Base-by-base conservation (phyloP, 805 yeast genomes). In the Metschnikowia proteae region DNA sequence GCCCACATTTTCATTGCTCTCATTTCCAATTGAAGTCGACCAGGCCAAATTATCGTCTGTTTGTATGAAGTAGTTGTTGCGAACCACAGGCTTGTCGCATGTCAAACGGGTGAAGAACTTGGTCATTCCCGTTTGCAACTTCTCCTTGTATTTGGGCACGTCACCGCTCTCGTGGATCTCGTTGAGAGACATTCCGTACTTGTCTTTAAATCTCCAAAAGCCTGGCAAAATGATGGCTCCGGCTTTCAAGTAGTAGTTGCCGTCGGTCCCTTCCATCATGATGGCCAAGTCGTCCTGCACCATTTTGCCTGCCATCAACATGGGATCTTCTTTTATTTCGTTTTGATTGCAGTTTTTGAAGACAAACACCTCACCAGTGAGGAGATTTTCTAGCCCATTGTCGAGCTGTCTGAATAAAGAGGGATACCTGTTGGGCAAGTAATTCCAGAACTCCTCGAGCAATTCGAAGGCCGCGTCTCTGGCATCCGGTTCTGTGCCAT, bases 241-340 rank as follows among this genome's bases (percentile, higher is more conserved):
- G 28, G 79, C 83, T 56, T 76, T 78, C 47, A 83, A 67, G 31
- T 67, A 66, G 59, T 81, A 83, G 45, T 78, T 74, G 6, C 86
- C 88, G 34, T 81, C 73, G 23, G 71, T 73, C 43, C 73, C 69
- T 57, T 84, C 88, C 45, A 82, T 65, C 85, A 83, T 79, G 23
- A 84, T 70, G 4, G 88, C 88, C 45, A 83, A 64, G 60, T 83
- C 88, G 62, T 83, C 88, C 62, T 83, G 88, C 10, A 78, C 64
- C 64, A 82, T 67, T 55, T 74, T 71, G 1, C 84, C 76, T 5
- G 82, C 80, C 61, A 81, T 79, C 39, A 73, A 63, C 76, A 78
- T 74, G 30, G 88, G 88, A 59, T 83, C 86, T 47, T 70, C 74
- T 9, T 51, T 49, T 38, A 47, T 45, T 22, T 51, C 51, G 33